phyloP scores from a whole-genome alignment of 2,329 filamentous ascomycete species.

The Fusarium tjaetaba region DNA sequence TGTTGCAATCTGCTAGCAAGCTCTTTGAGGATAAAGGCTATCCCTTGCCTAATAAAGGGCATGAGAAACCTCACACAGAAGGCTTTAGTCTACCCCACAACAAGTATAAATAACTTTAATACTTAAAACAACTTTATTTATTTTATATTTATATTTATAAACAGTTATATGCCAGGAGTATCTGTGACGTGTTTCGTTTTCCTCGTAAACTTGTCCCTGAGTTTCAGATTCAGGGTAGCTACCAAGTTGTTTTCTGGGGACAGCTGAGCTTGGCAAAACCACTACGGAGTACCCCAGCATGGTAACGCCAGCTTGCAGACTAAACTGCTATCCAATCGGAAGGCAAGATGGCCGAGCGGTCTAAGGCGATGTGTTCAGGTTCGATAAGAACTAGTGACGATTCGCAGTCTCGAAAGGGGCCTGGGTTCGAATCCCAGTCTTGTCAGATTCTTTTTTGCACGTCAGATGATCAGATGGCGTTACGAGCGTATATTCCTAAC shows the following conservation, averaged over 20 bases:
- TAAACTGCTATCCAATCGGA: background rate
- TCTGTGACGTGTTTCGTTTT: background rate
- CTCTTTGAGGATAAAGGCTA: rapidly evolving
- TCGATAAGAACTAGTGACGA: slow-evolving; percentile 1
- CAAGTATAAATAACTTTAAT: background rate
- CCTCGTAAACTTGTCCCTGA: background rate
- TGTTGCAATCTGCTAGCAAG: background rate
- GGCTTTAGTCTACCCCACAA: too few species aligned
- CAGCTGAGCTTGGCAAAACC: background rate
- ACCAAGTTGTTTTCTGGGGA: background rate
- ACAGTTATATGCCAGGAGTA: background rate
- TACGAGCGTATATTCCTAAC: too few species aligned
- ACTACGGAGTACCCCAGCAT: background rate
- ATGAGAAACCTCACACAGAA: too few species aligned
- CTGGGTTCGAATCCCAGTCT: slow-evolving; percentile 12
- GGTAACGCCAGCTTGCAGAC: background rate
- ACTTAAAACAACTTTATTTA: background rate
- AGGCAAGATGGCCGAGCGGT: slow-evolving; percentile 11
- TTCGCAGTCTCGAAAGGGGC: slow-evolving; percentile 11
- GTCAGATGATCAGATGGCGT: background rate
- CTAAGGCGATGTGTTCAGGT: slow-evolving; percentile 10
- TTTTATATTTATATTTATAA: background rate
- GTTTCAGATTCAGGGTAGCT: slow-evolving; percentile 22
- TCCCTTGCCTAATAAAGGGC: rapidly evolving
- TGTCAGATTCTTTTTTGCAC: slow-evolving; percentile 4